Conservation (phyloP, 1,284 basidiomycete species). For the Moesziomyces aphidis region DNA sequence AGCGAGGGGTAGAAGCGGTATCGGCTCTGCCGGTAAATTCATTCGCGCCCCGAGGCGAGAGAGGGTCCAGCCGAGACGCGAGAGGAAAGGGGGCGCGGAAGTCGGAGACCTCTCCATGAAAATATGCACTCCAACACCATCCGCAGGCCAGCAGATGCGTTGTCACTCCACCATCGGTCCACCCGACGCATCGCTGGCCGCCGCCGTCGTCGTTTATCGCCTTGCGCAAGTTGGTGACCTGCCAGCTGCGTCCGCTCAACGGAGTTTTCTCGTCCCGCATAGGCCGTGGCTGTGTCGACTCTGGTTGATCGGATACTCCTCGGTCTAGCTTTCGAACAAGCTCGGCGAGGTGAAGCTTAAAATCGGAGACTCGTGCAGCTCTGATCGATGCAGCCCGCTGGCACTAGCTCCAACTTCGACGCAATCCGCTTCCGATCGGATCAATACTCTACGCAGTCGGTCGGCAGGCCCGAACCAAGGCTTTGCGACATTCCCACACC, state of each 20-base stretch:
- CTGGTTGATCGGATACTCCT: neutral
- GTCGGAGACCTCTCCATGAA: neutral
- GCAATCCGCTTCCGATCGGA: conserved; percentile 13
- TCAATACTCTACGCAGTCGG: neutral
- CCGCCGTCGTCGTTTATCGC: too few relatives aligned
- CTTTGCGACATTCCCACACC: conserved; percentile 36
- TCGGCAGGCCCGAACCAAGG: neutral
- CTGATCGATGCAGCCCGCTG: neutral
- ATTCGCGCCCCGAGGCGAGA: neutral
- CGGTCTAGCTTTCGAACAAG: neutral
- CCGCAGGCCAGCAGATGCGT: neutral
- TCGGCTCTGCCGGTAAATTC: neutral
- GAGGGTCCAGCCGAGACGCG: neutral
- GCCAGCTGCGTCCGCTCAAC: too few relatives aligned
- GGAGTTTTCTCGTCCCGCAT: too few relatives aligned
- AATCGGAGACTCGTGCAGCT: neutral
- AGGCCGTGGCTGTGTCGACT: too few relatives aligned
- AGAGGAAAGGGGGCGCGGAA: too few relatives aligned
- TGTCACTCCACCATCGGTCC: neutral
- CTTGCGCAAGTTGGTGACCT: too few relatives aligned
- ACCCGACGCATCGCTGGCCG: neutral
- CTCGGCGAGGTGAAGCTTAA: neutral
- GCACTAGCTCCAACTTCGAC: conserved; percentile 1
- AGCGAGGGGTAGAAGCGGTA: too few relatives aligned
- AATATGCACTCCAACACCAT: neutral